Conservation (phyloP, 192 early-diverging fungal genomes). For the Coemansia umbellata region DNA sequence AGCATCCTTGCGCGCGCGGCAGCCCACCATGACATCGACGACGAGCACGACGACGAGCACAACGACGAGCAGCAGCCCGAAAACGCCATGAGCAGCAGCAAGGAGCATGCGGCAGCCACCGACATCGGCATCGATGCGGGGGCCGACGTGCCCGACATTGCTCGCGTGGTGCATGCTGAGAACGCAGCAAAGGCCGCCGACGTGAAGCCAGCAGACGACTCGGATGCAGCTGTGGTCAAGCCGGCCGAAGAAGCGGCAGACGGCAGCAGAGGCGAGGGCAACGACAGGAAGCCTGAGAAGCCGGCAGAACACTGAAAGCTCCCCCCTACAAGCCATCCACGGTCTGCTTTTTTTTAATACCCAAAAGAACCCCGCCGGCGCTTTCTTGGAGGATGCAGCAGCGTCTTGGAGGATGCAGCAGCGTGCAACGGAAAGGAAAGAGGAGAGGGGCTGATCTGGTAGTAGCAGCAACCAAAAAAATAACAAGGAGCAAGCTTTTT, state of each 20-base stretch:
- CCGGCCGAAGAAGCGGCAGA: background rate
- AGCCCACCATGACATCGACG: slow-evolving; percentile 14
- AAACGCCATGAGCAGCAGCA: background rate
- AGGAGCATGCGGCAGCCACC: background rate
- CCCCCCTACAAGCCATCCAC: background rate
- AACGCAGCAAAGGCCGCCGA: slow-evolving; percentile 9
- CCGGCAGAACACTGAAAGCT: slow-evolving; percentile 1
- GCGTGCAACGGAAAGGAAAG: too few species aligned
- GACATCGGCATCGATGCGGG: background rate
- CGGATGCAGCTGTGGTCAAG: background rate
- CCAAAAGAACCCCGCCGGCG: background rate
- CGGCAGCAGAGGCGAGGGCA: background rate
- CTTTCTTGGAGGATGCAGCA: too few species aligned
- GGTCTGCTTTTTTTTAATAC: background rate
- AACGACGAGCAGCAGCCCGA: slow-evolving; percentile 7
- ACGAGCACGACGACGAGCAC: too few species aligned
- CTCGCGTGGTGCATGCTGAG: background rate
- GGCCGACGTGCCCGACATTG: slow-evolving; percentile 14
- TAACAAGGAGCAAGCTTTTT: too few species aligned
- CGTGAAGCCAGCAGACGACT: slow-evolving; percentile 5
- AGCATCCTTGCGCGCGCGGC: slow-evolving; percentile 26
- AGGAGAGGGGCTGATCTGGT: too few species aligned
- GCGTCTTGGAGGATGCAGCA: too few species aligned
- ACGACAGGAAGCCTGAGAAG: background rate
- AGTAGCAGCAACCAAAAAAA: too few species aligned